Percentiles rank a stretch among this genome's conserved stretches.
Conservation (phyloP, 805 yeast species). For the Starmerella cellae region DNA sequence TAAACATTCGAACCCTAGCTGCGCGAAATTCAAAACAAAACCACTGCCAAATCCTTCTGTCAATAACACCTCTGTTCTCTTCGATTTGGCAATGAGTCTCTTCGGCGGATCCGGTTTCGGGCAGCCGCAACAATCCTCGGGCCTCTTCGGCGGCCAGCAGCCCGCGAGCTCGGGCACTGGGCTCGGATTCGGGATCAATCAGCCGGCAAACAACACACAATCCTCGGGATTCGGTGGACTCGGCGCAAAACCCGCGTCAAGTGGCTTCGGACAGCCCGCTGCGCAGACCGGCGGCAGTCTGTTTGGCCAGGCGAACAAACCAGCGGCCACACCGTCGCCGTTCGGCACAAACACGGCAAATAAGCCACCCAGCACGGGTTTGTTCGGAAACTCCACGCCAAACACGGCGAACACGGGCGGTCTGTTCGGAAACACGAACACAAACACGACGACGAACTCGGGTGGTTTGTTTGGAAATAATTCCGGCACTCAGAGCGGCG, state of each 20-base stretch:
- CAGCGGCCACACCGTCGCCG: not conserved
- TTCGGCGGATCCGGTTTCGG: not conserved
- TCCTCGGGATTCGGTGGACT: constrained; percentile 3
- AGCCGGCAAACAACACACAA: not conserved
- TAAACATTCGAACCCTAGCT: no score
- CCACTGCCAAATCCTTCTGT: no score
- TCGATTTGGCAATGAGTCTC: not conserved
- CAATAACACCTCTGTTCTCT: no score
- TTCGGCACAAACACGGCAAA: constrained; percentile 20
- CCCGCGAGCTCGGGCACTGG: not conserved
- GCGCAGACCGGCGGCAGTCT: not conserved
- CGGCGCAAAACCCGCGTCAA: not conserved
- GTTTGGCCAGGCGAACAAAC: constrained; percentile 5
- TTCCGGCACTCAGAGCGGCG: constrained; percentile 13
- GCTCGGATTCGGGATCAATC: not conserved
- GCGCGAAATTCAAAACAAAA: no score
- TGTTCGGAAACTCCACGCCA: constrained; percentile 13
- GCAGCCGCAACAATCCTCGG: not conserved
- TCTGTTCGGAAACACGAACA: constrained; percentile 3
- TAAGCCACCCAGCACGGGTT: constrained; percentile 7
- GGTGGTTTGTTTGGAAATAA: not conserved
- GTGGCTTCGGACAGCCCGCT: constrained; percentile 6
- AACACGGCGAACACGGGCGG: constrained; percentile 7
- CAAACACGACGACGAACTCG: not conserved
- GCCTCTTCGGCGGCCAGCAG: not conserved